Conservation (phyloP, 352 stramenopile genomes). For the Phytophthora cactorum region DNA sequence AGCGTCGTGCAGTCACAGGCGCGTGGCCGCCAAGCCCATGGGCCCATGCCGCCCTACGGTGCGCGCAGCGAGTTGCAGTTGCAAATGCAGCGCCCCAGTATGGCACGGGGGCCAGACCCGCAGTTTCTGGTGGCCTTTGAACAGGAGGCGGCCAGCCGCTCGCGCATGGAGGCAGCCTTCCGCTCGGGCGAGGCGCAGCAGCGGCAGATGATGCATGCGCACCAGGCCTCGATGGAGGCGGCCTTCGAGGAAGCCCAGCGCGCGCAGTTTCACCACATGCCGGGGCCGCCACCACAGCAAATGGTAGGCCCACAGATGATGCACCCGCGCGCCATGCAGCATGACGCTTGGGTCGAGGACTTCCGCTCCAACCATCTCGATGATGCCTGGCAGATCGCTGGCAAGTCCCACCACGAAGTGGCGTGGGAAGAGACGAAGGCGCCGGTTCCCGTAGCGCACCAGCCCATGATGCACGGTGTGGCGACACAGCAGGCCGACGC, state of each 20-base stretch:
- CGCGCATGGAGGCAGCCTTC: slow-evolving; percentile 74
- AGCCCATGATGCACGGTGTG: slow-evolving; percentile 35
- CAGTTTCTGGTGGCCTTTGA: slow-evolving; percentile 71
- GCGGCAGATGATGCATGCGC: slow-evolving; percentile 46
- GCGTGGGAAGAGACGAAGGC: slow-evolving; percentile 69
- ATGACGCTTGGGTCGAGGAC: slow-evolving; percentile 74
- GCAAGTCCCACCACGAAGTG: slow-evolving; percentile 67
- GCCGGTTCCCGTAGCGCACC: slow-evolving; percentile 47
- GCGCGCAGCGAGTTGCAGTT: slow-evolving; percentile 58
- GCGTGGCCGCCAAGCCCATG: slow-evolving; percentile 40
- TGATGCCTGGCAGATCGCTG: slow-evolving; percentile 62
- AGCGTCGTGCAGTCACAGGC: slow-evolving; percentile 72
- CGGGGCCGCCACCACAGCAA: slow-evolving; percentile 31
- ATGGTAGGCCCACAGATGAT: slow-evolving; percentile 42
- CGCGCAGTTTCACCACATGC: slow-evolving; percentile 56
- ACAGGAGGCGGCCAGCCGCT: slow-evolving; percentile 66
- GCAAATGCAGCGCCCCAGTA: slow-evolving; percentile 80
- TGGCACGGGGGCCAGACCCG: slow-evolving; percentile 51
- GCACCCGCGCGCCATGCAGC: slow-evolving; percentile 35
- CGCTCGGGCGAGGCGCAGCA: slow-evolving; percentile 45
- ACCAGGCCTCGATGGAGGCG: slow-evolving; percentile 69
- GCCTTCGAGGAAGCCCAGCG: slow-evolving; percentile 61
- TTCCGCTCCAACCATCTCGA: slow-evolving; percentile 69
- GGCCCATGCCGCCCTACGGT: slow-evolving; percentile 39
- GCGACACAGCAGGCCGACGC: slow-evolving; percentile 30